These are phyloP conservation scores for Geotrichum histeridarum DNA, from an alignment of 1,139 yeast species.

Conservation along the genomic window DNA sequence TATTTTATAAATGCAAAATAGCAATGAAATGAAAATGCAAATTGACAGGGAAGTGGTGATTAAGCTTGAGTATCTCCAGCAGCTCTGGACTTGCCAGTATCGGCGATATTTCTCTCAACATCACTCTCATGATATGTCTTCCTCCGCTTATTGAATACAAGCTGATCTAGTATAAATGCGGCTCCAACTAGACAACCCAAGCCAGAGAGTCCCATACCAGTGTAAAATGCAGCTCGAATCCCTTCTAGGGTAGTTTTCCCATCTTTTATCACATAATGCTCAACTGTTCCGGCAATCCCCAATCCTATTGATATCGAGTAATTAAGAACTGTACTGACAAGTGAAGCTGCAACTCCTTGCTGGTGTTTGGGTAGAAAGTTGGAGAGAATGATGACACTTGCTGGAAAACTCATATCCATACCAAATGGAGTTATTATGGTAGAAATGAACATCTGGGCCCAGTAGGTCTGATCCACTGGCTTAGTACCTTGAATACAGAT, in stretches of 20 bases:
- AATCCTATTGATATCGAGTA: conserved; percentile 60
- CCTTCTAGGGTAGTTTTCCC: conserved; percentile 38
- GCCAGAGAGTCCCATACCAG: conserved; percentile 52
- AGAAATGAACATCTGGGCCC: conserved; percentile 52
- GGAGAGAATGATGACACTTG: conserved; percentile 51
- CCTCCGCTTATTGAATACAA: background rate
- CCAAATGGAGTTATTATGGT: conserved; percentile 50
- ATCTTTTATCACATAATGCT: conserved; percentile 39
- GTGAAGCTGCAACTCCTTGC: conserved; percentile 64
- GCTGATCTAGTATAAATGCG: background rate
- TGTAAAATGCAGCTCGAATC: conserved; percentile 44
- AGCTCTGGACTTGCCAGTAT: no score
- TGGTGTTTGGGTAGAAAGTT: conserved; percentile 48
- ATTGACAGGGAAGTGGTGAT: no score
- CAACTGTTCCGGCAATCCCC: conserved; percentile 63
- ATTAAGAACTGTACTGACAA: conserved; percentile 57
- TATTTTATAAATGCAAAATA: no score
- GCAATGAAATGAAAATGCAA: no score
- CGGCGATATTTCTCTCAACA: no score
- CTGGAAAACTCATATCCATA: conserved; percentile 64
- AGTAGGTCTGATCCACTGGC: conserved; percentile 46
- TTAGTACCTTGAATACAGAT: conserved; percentile 44
- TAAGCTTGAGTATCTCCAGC: no score
- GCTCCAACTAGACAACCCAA: conserved; percentile 41
- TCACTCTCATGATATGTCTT: background rate